A percentile compares a stretch with the other conserved stretches of the same genome.
Evolutionary conservation across 768 basidiomycete species (phyloP).

Genomic region (Auriculariales sp.): DNA sequence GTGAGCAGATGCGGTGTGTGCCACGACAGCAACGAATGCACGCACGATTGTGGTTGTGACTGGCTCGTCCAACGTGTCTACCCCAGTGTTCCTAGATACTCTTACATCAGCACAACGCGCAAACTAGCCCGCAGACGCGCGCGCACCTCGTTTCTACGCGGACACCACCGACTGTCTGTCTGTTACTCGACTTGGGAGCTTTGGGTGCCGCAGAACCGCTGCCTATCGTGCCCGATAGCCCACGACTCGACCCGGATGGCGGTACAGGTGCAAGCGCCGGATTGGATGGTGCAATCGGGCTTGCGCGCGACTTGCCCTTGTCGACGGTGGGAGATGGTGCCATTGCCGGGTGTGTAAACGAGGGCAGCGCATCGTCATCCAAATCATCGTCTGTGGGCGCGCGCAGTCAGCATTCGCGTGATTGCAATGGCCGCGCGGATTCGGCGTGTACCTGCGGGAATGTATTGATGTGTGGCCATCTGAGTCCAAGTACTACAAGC

Average conservation of each 20-base stretch:
- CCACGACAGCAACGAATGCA: conserved; percentile 6
- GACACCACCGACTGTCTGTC: conserved; percentile 70
- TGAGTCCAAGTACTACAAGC: neutral
- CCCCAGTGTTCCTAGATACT: conserved; percentile 50
- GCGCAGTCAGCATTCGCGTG: conserved; percentile 5
- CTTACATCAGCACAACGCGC: neutral
- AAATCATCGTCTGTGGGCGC: conserved; percentile 49
- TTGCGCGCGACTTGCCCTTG: conserved; percentile 61
- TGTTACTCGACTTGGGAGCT: too few relatives aligned
- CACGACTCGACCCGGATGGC: conserved; percentile 15
- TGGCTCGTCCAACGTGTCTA: conserved; percentile 86
- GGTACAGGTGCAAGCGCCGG: conserved; percentile 11
- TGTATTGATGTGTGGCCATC: conserved; percentile 26
- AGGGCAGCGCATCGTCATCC: conserved; percentile 69
- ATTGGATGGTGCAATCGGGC: conserved; percentile 28
- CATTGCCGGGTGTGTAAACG: conserved; percentile 53
- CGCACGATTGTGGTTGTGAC: conserved; percentile 77
- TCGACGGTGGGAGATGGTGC: conserved; percentile 23
- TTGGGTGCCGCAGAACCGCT: conserved; percentile 27
- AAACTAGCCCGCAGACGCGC: neutral
- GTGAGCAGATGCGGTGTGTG: neutral
- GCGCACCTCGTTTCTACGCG: conserved; percentile 76
- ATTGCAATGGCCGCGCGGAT: neutral
- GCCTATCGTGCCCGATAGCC: conserved; percentile 60
- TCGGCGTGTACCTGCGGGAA: conserved; percentile 52